phyloP scores from a whole-genome alignment of 1,284 basidiomycete species.

The Singerocomus rubriflavus region DNA sequence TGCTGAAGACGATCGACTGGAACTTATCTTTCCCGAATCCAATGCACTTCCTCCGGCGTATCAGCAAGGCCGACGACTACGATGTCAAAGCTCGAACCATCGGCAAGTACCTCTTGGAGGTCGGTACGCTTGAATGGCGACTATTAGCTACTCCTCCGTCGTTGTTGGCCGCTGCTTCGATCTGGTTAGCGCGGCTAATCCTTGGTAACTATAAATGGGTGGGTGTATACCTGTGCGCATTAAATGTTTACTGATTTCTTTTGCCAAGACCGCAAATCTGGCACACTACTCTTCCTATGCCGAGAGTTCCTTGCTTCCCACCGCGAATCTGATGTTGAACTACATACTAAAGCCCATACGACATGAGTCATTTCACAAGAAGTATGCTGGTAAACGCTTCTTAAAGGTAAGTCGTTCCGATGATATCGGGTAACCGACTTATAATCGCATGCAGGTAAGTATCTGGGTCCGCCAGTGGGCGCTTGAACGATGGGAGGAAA shows the following conservation, averaged over 20 bases:
- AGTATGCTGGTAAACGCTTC: slow-evolving; percentile 83
- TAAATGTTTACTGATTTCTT: background rate
- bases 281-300: slow-evolving; percentile 92
- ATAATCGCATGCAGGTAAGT: slow-evolving; percentile 45
- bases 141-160: slow-evolving; percentile 83
- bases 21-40: slow-evolving; percentile 92
- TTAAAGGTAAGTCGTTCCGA: slow-evolving; percentile 57
- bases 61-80: slow-evolving; percentile 96
- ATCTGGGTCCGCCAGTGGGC: slow-evolving; percentile 64
- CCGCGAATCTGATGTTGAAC: slow-evolving; percentile 92
- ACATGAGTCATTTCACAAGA: slow-evolving; percentile 78
- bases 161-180: slow-evolving; percentile 82
- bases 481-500: slow-evolving; percentile 56
- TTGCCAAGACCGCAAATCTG: slow-evolving; percentile 71
- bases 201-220: slow-evolving; percentile 88
- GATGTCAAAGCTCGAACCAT: slow-evolving; percentile 89
- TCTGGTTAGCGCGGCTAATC: slow-evolving; percentile 89
- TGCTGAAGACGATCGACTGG: slow-evolving; percentile 90
- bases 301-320: slow-evolving; percentile 81
- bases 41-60: slow-evolving; percentile 87
- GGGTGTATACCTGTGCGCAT: slow-evolving; percentile 27
- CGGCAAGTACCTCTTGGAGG: slow-evolving; percentile 92
- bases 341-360: slow-evolving; percentile 77
- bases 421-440: background rate
- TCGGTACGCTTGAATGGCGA: slow-evolving; percentile 84